Percentiles rank a stretch among this genome's conserved stretches.
phyloP scores from a whole-genome alignment of 495 filamentous ascomycete species.

The Aspergillus avenaceus region DNA sequence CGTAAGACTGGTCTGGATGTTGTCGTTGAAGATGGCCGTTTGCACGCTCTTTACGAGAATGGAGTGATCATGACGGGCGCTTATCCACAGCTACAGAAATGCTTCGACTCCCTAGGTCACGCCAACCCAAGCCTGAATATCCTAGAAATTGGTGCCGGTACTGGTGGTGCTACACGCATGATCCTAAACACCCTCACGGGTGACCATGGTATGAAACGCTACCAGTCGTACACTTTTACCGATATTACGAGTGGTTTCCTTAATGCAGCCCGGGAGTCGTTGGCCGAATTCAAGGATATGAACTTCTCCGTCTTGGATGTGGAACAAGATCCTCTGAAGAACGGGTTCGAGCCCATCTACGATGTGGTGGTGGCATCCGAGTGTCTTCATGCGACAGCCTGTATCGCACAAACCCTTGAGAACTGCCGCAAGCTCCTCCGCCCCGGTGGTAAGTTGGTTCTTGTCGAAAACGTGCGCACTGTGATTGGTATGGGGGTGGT shows the following conservation, averaged over 20 bases:
- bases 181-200: conserved; percentile 21
- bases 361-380: neutral
- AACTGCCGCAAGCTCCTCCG: neutral
- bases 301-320: neutral
- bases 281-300: neutral
- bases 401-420: neutral
- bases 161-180: conserved; percentile 26
- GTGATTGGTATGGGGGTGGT: neutral
- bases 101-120: conserved; percentile 34
- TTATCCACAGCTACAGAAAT: too few relatives aligned
- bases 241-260: neutral
- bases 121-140: conserved; percentile 35
- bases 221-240: neutral
- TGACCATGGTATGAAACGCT: neutral
- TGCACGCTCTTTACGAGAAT: too few relatives aligned
- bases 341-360: neutral
- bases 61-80: too few relatives aligned
- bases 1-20: too few relatives aligned
- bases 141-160: conserved; percentile 47
- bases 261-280: neutral
- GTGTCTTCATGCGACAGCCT: neutral
- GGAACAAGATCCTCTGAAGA: neutral
- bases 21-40: too few relatives aligned
- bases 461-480: too few relatives aligned
- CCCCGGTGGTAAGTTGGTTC: neutral